Evolutionary conservation across 1,284 basidiomycete species (phyloP), one percentile per base, ranked within the genome.

Genomic region (Porodaedalea pini): DNA sequence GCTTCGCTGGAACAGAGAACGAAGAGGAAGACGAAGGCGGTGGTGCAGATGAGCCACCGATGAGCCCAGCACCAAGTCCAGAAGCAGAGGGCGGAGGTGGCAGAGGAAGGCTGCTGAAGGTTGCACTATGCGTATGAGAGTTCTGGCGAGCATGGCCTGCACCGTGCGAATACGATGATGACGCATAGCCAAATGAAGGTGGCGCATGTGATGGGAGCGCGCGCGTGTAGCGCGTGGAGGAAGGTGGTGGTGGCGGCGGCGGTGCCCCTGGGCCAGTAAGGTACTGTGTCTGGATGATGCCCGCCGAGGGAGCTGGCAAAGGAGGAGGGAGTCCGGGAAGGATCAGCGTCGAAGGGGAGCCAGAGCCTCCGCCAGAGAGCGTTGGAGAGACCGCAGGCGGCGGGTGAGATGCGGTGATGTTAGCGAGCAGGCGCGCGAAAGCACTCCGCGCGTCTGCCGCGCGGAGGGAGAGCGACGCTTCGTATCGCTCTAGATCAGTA

Each of bases 401-500:
- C 34, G 43, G 36, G 61, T 62, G 51, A 41, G 64, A 29, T n/a
- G 56, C 51, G 19, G 43, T 75, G 66, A 25, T 78, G 70, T 57
- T 78, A 69, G 32, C 66, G 43, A 83, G 69, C 62, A 80, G 68
- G 31, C 78, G 74, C 8, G 73, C 62, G 64, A 82, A 86, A 1
- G 74, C 73, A 1, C 69, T 67, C 29, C 83, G 75, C 4, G 79
- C 80, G 54, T 86, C 83, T 2, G 74, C 67, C 0, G 75, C 69
- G 40, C 76, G 75, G 31, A 73, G 51, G 32, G 85, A 81, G 57
- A 80, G 61, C 48, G 68, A 62, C 29, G 66, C 63, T 43, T 86
- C 71, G 64, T 80, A 80, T 41, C 75, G 73, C 31, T 78, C 78
- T 57, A 85, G 71, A 60, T 81, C 77, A 1, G 67, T 52, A 83